These are phyloP conservation scores for Ustilago curta DNA, from an alignment of 1,284 basidiomycete genomes.

Conservation along the genomic window DNA sequence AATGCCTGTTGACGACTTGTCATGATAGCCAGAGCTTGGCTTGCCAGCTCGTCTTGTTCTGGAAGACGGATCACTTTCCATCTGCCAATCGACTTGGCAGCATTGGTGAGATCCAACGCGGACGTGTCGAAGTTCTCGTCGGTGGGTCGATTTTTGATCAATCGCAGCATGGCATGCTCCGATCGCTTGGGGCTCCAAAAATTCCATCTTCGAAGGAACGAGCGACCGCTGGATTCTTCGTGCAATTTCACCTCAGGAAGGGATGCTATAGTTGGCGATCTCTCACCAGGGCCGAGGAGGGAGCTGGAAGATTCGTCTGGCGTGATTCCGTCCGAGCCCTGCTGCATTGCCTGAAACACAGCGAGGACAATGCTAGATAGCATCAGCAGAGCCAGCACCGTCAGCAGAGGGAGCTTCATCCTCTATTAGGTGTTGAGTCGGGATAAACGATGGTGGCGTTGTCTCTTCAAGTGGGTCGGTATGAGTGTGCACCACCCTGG, in stretches of 20 bases:
- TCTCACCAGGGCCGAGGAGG: background rate
- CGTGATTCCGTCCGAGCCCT: no score
- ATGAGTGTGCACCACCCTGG: no score
- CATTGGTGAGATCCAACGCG: background rate
- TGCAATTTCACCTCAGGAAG: background rate
- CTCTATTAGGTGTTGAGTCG: background rate
- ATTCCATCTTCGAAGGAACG: no score
- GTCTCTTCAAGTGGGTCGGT: no score
- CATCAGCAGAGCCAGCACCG: background rate
- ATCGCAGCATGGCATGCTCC: constrained; percentile 4
- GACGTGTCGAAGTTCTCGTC: background rate
- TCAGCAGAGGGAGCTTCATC: background rate
- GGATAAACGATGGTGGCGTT: background rate
- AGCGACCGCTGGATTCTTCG: no score
- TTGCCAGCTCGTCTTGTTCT: background rate
- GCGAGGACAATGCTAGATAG: background rate
- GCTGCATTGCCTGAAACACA: background rate
- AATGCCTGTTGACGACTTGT: constrained; percentile 4
- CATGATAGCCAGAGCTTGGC: constrained; percentile 10
- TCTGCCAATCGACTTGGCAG: background rate
- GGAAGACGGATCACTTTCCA: constrained; percentile 6
- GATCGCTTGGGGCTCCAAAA: background rate
- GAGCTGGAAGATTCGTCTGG: no score
- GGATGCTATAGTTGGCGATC: background rate
- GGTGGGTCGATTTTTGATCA: constrained; percentile 5